A percentile compares a stretch with the other conserved stretches of the same genome.
phyloP scores from a whole-genome alignment of 345 rosid species.

The Nasturtium officinale region DNA sequence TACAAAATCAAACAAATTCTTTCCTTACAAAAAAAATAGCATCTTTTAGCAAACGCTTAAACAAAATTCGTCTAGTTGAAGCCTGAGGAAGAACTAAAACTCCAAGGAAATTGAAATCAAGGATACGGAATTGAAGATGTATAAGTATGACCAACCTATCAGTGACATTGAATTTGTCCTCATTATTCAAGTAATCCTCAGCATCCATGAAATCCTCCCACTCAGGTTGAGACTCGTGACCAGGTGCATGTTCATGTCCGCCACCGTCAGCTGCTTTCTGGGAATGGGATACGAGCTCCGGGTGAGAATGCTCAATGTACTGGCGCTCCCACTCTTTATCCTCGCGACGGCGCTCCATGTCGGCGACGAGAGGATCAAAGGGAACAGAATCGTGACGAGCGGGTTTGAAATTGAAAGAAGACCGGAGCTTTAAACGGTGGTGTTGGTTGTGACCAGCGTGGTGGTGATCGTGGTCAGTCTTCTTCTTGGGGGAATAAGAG shows the following conservation, averaged over 20 bases:
- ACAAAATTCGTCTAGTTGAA: not conserved
- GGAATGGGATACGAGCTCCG: constrained; percentile 44
- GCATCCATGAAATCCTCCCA: constrained; percentile 94
- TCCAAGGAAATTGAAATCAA: not conserved
- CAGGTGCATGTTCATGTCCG: constrained; percentile 52
- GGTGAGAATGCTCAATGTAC: constrained; percentile 66
- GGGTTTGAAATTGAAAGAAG: constrained; percentile 55
- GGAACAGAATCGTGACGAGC: constrained; percentile 57
- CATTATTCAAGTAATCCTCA: constrained; percentile 89
- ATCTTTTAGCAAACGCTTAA: not conserved
- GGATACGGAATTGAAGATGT: not conserved
- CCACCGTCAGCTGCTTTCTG: constrained; percentile 16
- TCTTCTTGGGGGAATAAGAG: constrained; percentile 55
- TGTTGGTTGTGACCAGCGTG: constrained; percentile 42
- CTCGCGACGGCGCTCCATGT: constrained; percentile 73
- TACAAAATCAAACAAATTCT: constrained; percentile 23
- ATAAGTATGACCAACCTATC: constrained; percentile 50
- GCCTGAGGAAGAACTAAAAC: not conserved
- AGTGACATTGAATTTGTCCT: constrained; percentile 86
- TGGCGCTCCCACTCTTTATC: constrained; percentile 87
- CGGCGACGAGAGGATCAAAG: constrained; percentile 77
- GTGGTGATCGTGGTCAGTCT: constrained; percentile 40
- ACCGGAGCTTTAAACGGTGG: constrained; percentile 62
- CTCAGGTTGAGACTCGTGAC: constrained; percentile 81
- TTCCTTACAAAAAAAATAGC: not conserved